These are phyloP conservation scores for Fusarium sp. DNA, from an alignment of 2,329 filamentous ascomycete genomes.

Conservation along the genomic window DNA sequence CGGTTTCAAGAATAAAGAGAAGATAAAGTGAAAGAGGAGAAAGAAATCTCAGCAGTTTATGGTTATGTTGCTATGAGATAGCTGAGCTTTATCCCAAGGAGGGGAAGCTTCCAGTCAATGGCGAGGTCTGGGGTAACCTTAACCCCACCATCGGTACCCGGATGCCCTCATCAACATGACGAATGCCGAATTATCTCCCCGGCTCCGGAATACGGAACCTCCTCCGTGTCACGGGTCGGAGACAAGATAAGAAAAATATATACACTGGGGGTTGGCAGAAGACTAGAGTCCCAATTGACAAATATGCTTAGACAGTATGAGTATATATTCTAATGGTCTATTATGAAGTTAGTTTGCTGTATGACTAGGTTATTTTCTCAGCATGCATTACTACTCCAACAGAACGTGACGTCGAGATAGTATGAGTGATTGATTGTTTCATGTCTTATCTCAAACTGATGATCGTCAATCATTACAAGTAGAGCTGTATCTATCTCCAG, in stretches of 20 bases:
- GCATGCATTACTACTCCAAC: not conserved
- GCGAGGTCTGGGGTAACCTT: slow-evolving; percentile 17
- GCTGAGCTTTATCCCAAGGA: slow-evolving; percentile 10
- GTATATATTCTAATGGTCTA: not conserved
- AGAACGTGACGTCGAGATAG: not conserved
- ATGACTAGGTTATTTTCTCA: not conserved
- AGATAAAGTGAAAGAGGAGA: not conserved
- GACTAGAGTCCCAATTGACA: not conserved
- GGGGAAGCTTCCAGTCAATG: slow-evolving; percentile 31
- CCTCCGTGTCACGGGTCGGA: slow-evolving; percentile 24
- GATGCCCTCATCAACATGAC: slow-evolving; percentile 20
- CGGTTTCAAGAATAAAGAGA: not conserved
- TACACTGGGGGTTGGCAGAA: not conserved
- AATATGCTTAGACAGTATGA: not conserved
- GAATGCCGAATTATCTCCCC: slow-evolving; percentile 39
- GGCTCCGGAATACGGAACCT: slow-evolving; percentile 24
- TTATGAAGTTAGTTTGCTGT: not conserved
- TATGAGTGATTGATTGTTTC: not conserved
- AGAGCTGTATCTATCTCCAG: not conserved
- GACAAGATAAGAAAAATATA: not conserved
- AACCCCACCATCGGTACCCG: slow-evolving; percentile 30
- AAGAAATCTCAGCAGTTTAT: slow-evolving; percentile 10
- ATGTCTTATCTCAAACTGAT: not conserved
- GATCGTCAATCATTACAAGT: not conserved
- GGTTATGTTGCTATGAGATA: slow-evolving; percentile 13